Evolutionary conservation across 1,284 basidiomycete species (phyloP), one percentile per base, ranked within the genome.

Genomic region (Afroboletus lepidellus): DNA sequence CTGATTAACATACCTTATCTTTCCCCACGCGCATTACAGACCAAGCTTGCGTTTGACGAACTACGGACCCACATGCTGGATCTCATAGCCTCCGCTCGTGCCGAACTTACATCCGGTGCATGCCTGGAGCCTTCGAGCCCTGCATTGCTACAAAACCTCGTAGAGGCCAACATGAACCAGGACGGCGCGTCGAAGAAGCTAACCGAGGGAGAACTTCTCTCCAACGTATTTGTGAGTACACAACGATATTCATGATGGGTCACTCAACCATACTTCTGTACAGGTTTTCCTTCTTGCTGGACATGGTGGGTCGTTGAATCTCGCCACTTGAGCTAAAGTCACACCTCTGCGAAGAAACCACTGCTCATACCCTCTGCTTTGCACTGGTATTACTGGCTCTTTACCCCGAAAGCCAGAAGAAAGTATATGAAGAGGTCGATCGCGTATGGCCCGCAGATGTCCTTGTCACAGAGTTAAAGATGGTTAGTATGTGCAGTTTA

Each of bases 171-270:
- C 55, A 71, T 77, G 71, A 55, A 61, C 0, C 63, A 69, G 34
- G 69, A 70, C 1, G 59, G 60, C 4, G 58, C 63, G 13, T 48
- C 60, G 13, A 69, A 66, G 51, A 57, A 58, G 21, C 52, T 79
- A 37, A 73, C 70, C 3, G 76, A 78, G 30, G 72, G 67, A 20
- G 77, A 78, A 47, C 49, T 78, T 8, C 55, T 77, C 8, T 79
- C 77, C 0, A 66, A 78, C 51, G 72, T 73, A 46, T 78, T 76
- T 58, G 77, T 77, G 48, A 60, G 69, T 60, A 42, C 23, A 16
- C n/a, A 41, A 7, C 12, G 37, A 4, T 20, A 16, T 33, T 6
- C 11, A 23, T 29, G 12, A n/a, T 16, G 8, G 16, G 7, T 3
- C 38, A 15, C 25, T 58, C 20, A 52, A 0, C 9, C 2, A 45